Base-by-base conservation (phyloP, 2,329 filamentous ascomycete genomes). In the Epichloe festucae region DNA sequence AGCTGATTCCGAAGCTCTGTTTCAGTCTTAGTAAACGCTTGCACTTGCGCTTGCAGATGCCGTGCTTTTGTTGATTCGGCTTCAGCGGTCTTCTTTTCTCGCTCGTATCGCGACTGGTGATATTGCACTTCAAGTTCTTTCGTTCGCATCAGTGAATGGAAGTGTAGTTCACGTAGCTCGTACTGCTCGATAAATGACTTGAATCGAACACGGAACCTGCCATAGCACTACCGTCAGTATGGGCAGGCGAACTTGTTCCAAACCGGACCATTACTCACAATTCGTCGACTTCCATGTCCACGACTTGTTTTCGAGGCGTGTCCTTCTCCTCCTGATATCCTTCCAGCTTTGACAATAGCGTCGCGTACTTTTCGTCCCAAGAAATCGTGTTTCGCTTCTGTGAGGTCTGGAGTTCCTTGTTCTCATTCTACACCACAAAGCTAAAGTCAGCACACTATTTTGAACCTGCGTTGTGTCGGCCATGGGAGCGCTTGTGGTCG, bases 101-200 rank as follows among this genome's bases (percentile, higher is more conserved):
- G 83, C 65, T 98, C 93, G 61, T 86, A 87, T 53, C 89, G 85
- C 21, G 88, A 87, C 68, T 90, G 82, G 57, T 96, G 86, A 65
- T 87, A 90, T 62, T 95, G 90, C 51, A 97, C 89, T 65, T 98
- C 93, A 34, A 95, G 81, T 63, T 98, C 93, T 66, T 97, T 97
- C 56, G 88, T 90, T 56, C 91, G 87, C 69, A 98, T 82, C 39
- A 94, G 76, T 23, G 89, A 87, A 65, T 94, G 87, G 66, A 95
- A 97, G 64, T 97, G 90, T 50, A 96, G 74, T 66, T 98, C 93
- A 47, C 93, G 87, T 54, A 95, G 77, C 69, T 98, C 93, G 67
- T 95, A 97, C 68, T 97, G 93, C 57, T 98, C 93, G 61, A 95
- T 86, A 61, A 98, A 84, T 0, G 89, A 95, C 67, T 95, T 96